Base-by-base conservation (phyloP, 1,284 basidiomycete species). In the Wallemia ichthyophaga region DNA sequence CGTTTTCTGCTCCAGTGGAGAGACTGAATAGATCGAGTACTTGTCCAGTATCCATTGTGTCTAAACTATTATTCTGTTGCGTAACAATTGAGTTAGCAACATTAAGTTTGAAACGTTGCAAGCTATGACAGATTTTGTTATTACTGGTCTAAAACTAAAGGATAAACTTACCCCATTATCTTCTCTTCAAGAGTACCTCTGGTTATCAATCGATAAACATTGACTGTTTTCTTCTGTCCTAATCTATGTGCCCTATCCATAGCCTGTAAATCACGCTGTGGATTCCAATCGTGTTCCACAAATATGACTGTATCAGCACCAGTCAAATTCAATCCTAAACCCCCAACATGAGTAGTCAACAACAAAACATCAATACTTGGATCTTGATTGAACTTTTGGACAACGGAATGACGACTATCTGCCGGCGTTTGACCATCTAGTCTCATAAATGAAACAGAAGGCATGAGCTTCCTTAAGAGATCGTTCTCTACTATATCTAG, bases 231-330 rank as follows among this genome's bases (percentile, higher is more conserved):
- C 74, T 95, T 98, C 73, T 99, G 94, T 2, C 94, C 94, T 27
- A 98, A 82, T 60, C 94, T 82, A 72, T 98, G 94, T 1, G 94
- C 94, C 60, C 94, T 80, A 69, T 98, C 94, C 94, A 99, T 99
- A 3, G 94, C 94, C 69, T 99, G 94, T 13, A 98, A 73, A 72
- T 99, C 94, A 70, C 96, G 96, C 89, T 94, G 95, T 21, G 94
- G 94, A 69, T 99, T 99, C 94, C 94, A 98, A 69, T 99, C 94
- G 69, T 98, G 94, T 69, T 99, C 94, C 57, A 98, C 88, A 66
- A 99, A 98, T 63, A 99, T 95, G 63, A 99, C 94, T 1, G 94
- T 98, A 69, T 98, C 94, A 9, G 94, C 94, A 25, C 94, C 92
- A 0, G 94, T 99, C 64, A 99, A 73, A 23, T 94, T 99, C 64